Evolutionary conservation across 805 yeast genomes (phyloP).

Genomic region (Saccharomycopsis sp.): DNA sequence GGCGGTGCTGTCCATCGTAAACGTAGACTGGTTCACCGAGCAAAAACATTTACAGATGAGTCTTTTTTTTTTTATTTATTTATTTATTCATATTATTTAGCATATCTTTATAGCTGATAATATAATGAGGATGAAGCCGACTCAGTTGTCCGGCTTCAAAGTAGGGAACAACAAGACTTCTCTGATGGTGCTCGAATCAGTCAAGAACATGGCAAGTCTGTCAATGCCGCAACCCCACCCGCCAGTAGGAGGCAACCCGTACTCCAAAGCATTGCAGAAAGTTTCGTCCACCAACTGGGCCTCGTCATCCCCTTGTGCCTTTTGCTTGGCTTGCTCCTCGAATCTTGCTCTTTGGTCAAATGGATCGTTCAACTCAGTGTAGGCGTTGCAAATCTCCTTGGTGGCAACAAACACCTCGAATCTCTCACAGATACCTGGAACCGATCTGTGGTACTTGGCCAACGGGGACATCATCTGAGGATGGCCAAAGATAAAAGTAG

Average conservation of each 20-base stretch:
- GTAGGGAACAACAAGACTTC: slow-evolving; percentile 98
- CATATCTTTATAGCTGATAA: too few species aligned
- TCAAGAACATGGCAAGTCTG: slow-evolving; percentile 91
- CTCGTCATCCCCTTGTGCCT: slow-evolving; percentile 98
- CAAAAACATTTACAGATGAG: too few species aligned
- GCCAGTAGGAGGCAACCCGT: slow-evolving; percentile 97
- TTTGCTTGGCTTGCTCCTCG: slow-evolving; percentile 98
- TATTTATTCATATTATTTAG: too few species aligned
- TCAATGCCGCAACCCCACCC: slow-evolving; percentile 98
- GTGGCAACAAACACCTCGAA: slow-evolving; percentile 98
- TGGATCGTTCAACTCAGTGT: slow-evolving; percentile 98
- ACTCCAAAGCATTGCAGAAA: slow-evolving; percentile 95
- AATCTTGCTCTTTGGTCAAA: slow-evolving; percentile 96
- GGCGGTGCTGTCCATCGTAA: too few species aligned
- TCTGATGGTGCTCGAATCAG: slow-evolving; percentile 92
- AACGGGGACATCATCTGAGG: slow-evolving; percentile 99
- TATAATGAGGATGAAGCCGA: too few species aligned
- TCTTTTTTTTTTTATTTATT: too few species aligned
- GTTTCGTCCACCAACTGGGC: slow-evolving; percentile 95
- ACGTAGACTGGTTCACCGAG: too few species aligned
- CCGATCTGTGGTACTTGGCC: slow-evolving; percentile 89
- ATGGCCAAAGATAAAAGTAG: slow-evolving; percentile 96
- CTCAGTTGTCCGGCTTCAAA: slow-evolving; percentile 98
- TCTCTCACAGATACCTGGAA: slow-evolving; percentile 95
- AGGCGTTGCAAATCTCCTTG: slow-evolving; percentile 96